phyloP scores from a whole-genome alignment of 2,329 filamentous ascomycete species.

The Sclerotinia spermophila region DNA sequence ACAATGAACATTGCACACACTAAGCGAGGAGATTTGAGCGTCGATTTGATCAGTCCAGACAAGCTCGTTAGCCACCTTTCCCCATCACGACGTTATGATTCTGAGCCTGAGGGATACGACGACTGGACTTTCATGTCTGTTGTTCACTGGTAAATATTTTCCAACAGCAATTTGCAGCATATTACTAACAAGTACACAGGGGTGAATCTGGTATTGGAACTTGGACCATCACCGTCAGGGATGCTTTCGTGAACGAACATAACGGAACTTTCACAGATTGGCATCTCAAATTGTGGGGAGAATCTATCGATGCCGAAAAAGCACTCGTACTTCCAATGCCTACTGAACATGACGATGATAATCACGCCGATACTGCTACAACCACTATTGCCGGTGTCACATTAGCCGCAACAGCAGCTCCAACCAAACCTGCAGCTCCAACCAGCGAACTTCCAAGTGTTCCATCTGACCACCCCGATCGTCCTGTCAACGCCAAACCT shows the following conservation, averaged over 20 bases:
- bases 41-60: conserved; percentile 81
- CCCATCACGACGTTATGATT: conserved; percentile 67
- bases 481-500: conserved; percentile 49
- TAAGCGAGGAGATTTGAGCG: conserved; percentile 84
- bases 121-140: conserved; percentile 99
- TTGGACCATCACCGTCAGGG: conserved; percentile 89
- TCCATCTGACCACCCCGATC: conserved; percentile 62
- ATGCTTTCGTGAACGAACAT: conserved; percentile 72
- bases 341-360: conserved; percentile 74
- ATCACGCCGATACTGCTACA: conserved; percentile 67
- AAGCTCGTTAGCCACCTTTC: conserved; percentile 82
- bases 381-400: conserved; percentile 54
- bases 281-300: conserved; percentile 92
- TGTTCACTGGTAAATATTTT: conserved; percentile 72
- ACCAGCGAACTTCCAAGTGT: conserved; percentile 37
- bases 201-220: conserved; percentile 83
- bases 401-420: conserved; percentile 41
- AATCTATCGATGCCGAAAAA: conserved; percentile 71
- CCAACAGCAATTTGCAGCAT: background rate
- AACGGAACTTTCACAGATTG: conserved; percentile 82
- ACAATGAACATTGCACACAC: conserved; percentile 95
- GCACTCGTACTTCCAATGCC: conserved; percentile 77
- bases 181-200: conserved; percentile 49
- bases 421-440: conserved; percentile 41
- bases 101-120: conserved; percentile 65